Conservation (phyloP, 805 yeast genomes). For the Kazachstania africana region DNA sequence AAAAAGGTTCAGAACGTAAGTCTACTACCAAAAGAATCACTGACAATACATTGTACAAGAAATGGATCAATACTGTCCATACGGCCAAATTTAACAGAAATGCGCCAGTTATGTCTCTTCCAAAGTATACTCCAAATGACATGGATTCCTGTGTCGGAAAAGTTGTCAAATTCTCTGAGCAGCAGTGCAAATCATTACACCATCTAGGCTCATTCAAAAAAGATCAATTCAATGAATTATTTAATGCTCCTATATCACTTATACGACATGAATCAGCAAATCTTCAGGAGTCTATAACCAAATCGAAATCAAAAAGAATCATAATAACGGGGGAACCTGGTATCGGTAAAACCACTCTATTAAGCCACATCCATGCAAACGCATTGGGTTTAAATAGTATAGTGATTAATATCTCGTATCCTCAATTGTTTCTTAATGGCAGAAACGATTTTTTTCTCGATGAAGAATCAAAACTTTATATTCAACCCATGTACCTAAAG, state of each 20-base stretch:
- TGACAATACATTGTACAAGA: conserved; percentile 23
- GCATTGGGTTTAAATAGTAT: conserved; percentile 39
- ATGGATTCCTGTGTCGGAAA: conserved; percentile 13
- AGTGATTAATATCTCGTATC: conserved; percentile 53
- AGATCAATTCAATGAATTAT: conserved; percentile 58
- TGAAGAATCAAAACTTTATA: conserved; percentile 36
- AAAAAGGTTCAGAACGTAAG: conserved; percentile 6
- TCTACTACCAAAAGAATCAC: conserved; percentile 17
- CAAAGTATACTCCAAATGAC: conserved; percentile 10
- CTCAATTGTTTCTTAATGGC: conserved; percentile 58
- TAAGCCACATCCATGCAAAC: conserved; percentile 41
- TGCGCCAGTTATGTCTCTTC: conserved; percentile 17
- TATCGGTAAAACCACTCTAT: conserved; percentile 63
- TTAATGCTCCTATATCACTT: conserved; percentile 46
- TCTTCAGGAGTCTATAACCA: conserved; percentile 23
- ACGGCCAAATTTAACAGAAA: conserved; percentile 21
- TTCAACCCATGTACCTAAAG: conserved; percentile 70
- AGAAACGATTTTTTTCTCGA: conserved; percentile 54
- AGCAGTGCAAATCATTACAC: conserved; percentile 33
- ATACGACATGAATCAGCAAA: conserved; percentile 37
- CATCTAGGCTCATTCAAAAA: conserved; percentile 55
- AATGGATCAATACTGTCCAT: conserved; percentile 24
- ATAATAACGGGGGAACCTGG: conserved; percentile 63
- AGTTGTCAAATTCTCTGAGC: conserved; percentile 32
- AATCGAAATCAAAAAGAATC: conserved; percentile 35